A percentile compares a stretch with the other conserved stretches of the same genome.
Evolutionary conservation across 495 filamentous ascomycete species (phyloP).

Genomic region (Bacidia gigantensis): DNA sequence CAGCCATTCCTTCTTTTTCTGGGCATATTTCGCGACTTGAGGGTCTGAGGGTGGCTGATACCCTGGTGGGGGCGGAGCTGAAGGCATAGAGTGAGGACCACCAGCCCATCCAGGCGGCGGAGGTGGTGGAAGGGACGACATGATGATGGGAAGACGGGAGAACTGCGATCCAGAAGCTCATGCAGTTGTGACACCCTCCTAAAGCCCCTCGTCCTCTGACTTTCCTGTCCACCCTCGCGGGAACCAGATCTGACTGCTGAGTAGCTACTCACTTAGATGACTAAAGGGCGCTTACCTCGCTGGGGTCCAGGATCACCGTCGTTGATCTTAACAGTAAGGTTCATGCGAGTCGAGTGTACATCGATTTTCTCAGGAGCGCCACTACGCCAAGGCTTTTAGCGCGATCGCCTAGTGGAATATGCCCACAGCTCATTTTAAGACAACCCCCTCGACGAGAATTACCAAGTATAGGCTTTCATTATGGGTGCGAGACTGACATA

Average conservation of each 20-base stretch:
- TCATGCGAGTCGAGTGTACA: background rate
- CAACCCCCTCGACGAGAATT: too few relatives aligned
- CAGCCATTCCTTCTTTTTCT: conserved; percentile 99
- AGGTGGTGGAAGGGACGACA: conserved; percentile 70
- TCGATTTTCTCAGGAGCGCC: background rate
- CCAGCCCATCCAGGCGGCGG: conserved; percentile 66
- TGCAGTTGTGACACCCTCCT: too few relatives aligned
- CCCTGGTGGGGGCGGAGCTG: conserved; percentile 78
- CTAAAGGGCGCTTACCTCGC: background rate
- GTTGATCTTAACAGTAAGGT: background rate
- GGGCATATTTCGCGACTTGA: conserved; percentile 83
- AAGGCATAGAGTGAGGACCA: conserved; percentile 59
- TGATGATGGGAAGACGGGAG: conserved; percentile 27
- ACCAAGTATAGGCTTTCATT: conserved; percentile 27
- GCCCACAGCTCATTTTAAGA: too few relatives aligned
- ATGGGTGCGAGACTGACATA: conserved; percentile 59
- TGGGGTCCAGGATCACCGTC: background rate
- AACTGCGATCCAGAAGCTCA: background rate
- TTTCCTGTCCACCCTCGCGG: too few relatives aligned
- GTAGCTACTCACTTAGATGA: background rate
- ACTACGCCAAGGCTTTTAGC: conserved; percentile 6
- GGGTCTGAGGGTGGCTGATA: conserved; percentile 76
- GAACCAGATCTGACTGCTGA: background rate
- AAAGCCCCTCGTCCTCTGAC: background rate
- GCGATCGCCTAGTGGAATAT: background rate